Evolutionary conservation across 768 basidiomycete species (phyloP).

Genomic region (Naganishia vaughanmartiniae): DNA sequence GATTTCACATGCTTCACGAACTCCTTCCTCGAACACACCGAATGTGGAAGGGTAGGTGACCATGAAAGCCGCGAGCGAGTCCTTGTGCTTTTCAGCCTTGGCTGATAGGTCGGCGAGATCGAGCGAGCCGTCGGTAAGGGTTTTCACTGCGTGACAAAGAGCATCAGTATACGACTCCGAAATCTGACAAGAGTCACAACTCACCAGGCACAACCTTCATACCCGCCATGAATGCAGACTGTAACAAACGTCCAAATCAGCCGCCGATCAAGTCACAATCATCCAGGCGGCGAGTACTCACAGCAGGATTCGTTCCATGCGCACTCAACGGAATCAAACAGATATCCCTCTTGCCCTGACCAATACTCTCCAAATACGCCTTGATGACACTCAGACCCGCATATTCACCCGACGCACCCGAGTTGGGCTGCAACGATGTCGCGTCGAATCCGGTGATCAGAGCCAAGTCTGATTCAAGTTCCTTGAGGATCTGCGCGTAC

Average conservation of each 20-base stretch:
- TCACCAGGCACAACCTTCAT: conserved; percentile 78
- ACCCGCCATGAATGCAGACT: conserved; percentile 91
- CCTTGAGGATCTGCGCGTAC: conserved; percentile 78
- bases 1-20: conserved; percentile 80
- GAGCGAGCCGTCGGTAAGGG: conserved; percentile 77
- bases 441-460: conserved; percentile 94
- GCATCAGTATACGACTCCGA: not conserved
- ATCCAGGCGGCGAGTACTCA: not conserved
- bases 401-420: conserved; percentile 96
- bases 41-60: conserved; percentile 97
- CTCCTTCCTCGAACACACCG: conserved; percentile 92
- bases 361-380: conserved; percentile 87
- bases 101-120: conserved; percentile 78
- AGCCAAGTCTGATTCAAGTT: conserved; percentile 85
- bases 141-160: conserved; percentile 63
- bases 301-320: conserved; percentile 95
- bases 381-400: conserved; percentile 91
- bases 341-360: conserved; percentile 78
- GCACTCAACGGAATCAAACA: conserved; percentile 94
- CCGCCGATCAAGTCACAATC: conserved; percentile 40
- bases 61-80: conserved; percentile 94
- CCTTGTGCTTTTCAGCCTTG: conserved; percentile 87
- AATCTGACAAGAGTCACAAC: not conserved
- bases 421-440: conserved; percentile 97
- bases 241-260: conserved; percentile 52